Percentiles rank a stretch among this genome's conserved stretches.
phyloP scores from a whole-genome alignment of 2,329 filamentous ascomycete genomes.

The Aspergillus puulaauensis region DNA sequence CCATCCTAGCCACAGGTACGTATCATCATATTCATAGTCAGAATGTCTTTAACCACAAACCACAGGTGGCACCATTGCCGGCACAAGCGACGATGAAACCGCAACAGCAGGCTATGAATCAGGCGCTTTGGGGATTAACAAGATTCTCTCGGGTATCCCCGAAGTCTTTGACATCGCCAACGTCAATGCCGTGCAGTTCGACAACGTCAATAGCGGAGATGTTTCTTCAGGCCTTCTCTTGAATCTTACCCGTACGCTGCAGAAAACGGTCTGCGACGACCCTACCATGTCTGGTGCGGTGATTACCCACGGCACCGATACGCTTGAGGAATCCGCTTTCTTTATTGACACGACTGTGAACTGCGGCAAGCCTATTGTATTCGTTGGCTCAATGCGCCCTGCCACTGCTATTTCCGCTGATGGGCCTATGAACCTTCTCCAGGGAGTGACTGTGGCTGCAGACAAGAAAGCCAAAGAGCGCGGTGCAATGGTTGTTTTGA shows the following conservation, averaged over 20 bases:
- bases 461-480: conserved; percentile 47
- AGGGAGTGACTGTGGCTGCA: conserved; percentile 58
- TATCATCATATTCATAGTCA: too few species aligned
- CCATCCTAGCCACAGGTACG: too few species aligned
- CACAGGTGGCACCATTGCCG: conserved; percentile 27
- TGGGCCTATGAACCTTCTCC: conserved; percentile 62
- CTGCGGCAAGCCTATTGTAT: conserved; percentile 58
- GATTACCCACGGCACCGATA: conserved; percentile 66
- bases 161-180: conserved; percentile 27
- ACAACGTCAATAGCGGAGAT: conserved; percentile 28
- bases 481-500: conserved; percentile 61
- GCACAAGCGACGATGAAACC: conserved; percentile 23
- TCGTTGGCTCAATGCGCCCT: conserved; percentile 64
- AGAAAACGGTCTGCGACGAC: conserved; percentile 22
- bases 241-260: conserved; percentile 20
- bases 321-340: conserved; percentile 63
- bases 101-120: conserved; percentile 27
- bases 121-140: conserved; percentile 22
- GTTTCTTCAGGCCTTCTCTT: conserved; percentile 25
- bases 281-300: conserved; percentile 26
- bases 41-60: not conserved
- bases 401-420: conserved; percentile 63
- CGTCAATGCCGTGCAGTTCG: conserved; percentile 25
- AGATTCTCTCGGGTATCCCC: conserved; percentile 19
- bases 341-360: conserved; percentile 60